Conservation (phyloP, 768 basidiomycete genomes). For the Coprinopsis sp. region DNA sequence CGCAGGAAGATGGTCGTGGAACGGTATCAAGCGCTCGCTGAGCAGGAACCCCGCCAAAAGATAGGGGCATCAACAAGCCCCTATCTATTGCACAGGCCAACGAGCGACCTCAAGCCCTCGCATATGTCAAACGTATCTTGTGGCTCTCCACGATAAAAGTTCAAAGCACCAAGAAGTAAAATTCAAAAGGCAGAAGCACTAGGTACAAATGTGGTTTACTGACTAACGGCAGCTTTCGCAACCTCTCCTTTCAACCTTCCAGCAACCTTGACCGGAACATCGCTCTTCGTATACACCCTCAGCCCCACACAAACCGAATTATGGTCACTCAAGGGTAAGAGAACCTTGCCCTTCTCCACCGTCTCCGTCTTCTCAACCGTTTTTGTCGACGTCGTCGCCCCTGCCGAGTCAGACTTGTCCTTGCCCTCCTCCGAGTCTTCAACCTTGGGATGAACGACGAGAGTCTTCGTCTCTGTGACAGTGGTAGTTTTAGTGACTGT, state of each 20-base stretch:
- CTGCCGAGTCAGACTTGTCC: constrained; percentile 18
- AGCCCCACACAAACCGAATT: constrained; percentile 37
- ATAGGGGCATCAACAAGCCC: no score
- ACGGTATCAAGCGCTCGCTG: no score
- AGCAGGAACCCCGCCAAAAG: no score
- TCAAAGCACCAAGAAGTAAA: neutral
- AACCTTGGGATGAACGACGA: neutral
- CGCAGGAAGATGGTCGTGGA: no score
- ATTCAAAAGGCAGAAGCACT: neutral
- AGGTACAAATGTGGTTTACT: neutral
- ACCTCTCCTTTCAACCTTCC: constrained; percentile 34
- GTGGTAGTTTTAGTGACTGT: constrained; percentile 20
- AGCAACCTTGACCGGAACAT: constrained; percentile 31
- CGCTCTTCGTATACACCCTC: constrained; percentile 43
- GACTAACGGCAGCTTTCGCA: constrained; percentile 19
- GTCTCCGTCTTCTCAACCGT: constrained; percentile 19
- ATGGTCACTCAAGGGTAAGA: constrained; percentile 25
- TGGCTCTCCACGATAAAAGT: no score
- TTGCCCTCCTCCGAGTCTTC: neutral
- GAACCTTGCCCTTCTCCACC: constrained; percentile 20
- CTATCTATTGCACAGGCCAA: no score
- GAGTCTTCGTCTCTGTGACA: neutral
- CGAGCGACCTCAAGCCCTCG: no score
- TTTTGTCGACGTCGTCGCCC: constrained; percentile 26
- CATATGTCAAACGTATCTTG: no score